Evolutionary conservation across 345 rosid genomes (phyloP).

Genomic region (Acer negundo): DNA sequence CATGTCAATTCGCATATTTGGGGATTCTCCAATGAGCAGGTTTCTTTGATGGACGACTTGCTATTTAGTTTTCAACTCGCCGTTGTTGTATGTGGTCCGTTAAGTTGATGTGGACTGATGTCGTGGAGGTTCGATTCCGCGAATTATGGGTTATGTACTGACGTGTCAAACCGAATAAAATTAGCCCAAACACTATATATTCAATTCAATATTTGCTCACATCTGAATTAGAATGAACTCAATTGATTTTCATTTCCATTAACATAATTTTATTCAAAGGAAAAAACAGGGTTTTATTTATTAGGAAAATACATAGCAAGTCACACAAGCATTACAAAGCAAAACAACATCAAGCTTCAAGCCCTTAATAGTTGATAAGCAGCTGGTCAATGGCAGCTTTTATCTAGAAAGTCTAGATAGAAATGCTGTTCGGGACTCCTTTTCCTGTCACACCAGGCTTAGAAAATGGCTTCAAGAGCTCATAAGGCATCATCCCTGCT

Average conservation of each 20-base stretch:
- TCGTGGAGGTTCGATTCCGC: too few species aligned
- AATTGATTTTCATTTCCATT: background rate
- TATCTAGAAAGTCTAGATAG: background rate
- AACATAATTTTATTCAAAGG: background rate
- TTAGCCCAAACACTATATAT: too few species aligned
- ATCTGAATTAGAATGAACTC: too few species aligned
- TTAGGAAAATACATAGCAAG: background rate
- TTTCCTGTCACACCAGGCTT: conserved; percentile 44
- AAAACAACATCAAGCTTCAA: background rate
- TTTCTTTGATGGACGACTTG: too few species aligned
- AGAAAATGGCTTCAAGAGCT: conserved; percentile 45
- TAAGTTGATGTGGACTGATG: too few species aligned
- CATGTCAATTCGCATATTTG: too few species aligned
- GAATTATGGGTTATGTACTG: too few species aligned
- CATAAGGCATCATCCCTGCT: conserved; percentile 40
- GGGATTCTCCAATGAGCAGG: too few species aligned
- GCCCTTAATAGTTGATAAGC: background rate
- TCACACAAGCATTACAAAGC: background rate
- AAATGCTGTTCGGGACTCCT: conserved; percentile 38
- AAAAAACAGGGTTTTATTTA: background rate
- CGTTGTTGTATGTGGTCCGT: too few species aligned
- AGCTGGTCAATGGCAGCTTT: background rate
- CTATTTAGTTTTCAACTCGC: too few species aligned
- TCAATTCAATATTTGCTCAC: too few species aligned
- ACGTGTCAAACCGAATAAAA: too few species aligned